Evolutionary conservation across 352 stramenopile species (phyloP).

Genomic region (Phytopythium sindhum): DNA sequence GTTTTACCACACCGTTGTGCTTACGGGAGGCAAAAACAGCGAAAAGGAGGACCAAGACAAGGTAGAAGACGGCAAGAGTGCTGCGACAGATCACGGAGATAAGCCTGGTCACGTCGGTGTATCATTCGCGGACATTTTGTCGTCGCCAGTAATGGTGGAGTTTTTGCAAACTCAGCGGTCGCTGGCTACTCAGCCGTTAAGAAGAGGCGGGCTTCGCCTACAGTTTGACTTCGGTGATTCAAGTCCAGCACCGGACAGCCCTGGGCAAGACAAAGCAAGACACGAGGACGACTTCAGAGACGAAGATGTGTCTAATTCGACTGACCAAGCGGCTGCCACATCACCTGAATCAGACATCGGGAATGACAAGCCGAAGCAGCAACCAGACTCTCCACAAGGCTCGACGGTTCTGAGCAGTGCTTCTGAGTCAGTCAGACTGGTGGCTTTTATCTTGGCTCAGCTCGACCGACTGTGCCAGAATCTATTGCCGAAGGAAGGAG

Average conservation of each 20-base stretch:
- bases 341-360: neutral
- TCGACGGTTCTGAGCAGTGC: neutral
- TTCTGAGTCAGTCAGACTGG: slow-evolving; percentile 2
- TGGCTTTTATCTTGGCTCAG: slow-evolving; percentile 68
- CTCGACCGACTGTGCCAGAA: slow-evolving; percentile 65
- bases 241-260: neutral
- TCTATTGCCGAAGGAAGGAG: slow-evolving; percentile 37
- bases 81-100: neutral
- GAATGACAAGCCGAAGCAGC: neutral
- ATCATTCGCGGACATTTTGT: neutral
- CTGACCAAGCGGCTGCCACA: neutral
- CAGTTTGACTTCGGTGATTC: neutral
- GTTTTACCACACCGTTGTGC: slow-evolving; percentile 93
- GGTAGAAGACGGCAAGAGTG: neutral
- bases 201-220: neutral
- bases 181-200: neutral
- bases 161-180: neutral
- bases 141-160: neutral
- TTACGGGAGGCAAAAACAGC: slow-evolving; percentile 76
- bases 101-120: neutral
- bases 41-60: slow-evolving; percentile 31
- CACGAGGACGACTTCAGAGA: neutral
- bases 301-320: neutral
- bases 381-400: neutral
- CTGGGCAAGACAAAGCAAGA: neutral